phyloP scores from a whole-genome alignment of 371 early-diverging fungal genomes.

The Saksenaea oblongispora region DNA sequence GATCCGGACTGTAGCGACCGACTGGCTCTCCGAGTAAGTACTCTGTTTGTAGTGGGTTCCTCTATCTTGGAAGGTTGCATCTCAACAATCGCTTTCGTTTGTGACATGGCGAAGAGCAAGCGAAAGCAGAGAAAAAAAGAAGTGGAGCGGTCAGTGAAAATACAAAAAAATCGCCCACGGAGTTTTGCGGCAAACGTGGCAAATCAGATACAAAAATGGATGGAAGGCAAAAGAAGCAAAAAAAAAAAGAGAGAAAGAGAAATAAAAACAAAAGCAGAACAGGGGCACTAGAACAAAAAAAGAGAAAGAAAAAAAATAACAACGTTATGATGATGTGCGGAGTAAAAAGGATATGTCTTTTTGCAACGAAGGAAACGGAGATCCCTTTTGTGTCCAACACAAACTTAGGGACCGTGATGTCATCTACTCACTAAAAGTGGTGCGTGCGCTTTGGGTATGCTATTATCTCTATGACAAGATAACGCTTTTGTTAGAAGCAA shows the following conservation, averaged over 20 bases:
- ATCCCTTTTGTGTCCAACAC: not conserved
- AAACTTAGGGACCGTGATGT: not conserved
- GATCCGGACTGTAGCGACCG: constrained; percentile 10
- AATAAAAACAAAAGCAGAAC: not conserved
- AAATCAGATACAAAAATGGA: not conserved
- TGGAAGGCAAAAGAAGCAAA: not conserved
- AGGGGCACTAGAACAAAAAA: not conserved
- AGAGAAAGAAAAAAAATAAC: not conserved
- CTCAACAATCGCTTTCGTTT: constrained; percentile 9
- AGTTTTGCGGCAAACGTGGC: not conserved
- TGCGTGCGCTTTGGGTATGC: not conserved
- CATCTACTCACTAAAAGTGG: not conserved
- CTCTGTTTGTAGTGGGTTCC: constrained; percentile 13
- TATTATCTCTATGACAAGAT: not conserved
- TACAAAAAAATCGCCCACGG: not conserved
- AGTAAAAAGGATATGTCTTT: not conserved
- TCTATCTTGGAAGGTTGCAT: constrained; percentile 16
- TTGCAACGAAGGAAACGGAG: not conserved
- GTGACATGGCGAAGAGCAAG: constrained; percentile 11
- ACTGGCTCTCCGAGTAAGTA: constrained; percentile 23
- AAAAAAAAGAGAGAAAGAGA: not conserved
- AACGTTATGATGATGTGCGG: not conserved
- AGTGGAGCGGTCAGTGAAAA: constrained; percentile 3
- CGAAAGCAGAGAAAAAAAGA: constrained; percentile 3
- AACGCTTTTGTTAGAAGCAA: too few species aligned